Evolutionary conservation across 371 early-diverging fungal species (phyloP).

Genomic region (Actinomucor elegans): DNA sequence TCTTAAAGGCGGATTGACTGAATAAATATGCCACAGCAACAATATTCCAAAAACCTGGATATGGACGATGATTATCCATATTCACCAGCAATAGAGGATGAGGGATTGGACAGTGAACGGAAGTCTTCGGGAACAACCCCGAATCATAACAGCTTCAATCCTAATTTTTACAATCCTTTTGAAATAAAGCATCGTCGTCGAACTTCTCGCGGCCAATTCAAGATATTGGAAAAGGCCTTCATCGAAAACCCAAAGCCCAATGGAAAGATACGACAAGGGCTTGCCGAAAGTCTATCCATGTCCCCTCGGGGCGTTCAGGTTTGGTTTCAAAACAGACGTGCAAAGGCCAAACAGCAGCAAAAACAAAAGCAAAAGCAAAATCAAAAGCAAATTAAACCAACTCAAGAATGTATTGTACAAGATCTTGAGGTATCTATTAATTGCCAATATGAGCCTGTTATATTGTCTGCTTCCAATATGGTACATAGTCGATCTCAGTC

Average conservation of each 20-base stretch:
- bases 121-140: neutral
- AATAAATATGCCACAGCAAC: neutral
- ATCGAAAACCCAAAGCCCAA: slow-evolving; percentile 64
- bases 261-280: slow-evolving; percentile 63
- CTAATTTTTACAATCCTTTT: slow-evolving; percentile 38
- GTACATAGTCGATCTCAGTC: slow-evolving; percentile 17
- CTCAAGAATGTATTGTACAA: too few relatives aligned
- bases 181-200: slow-evolving; percentile 59
- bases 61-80: neutral
- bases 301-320: slow-evolving; percentile 82
- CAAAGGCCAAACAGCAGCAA: slow-evolving; percentile 58
- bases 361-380: slow-evolving; percentile 24
- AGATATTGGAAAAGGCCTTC: slow-evolving; percentile 62
- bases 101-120: too few relatives aligned
- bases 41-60: neutral
- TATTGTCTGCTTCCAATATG: slow-evolving; percentile 5
- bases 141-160: slow-evolving; percentile 12
- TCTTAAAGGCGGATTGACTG: neutral
- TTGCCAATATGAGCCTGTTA: neutral
- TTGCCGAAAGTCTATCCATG: slow-evolving; percentile 74
- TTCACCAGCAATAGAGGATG: too few relatives aligned
- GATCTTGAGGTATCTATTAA: neutral
- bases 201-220: slow-evolving; percentile 61
- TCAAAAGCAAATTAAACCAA: too few relatives aligned
- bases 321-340: slow-evolving; percentile 93